phyloP scores from a whole-genome alignment of 129 eudicot species.

The Helianthus annuus region DNA sequence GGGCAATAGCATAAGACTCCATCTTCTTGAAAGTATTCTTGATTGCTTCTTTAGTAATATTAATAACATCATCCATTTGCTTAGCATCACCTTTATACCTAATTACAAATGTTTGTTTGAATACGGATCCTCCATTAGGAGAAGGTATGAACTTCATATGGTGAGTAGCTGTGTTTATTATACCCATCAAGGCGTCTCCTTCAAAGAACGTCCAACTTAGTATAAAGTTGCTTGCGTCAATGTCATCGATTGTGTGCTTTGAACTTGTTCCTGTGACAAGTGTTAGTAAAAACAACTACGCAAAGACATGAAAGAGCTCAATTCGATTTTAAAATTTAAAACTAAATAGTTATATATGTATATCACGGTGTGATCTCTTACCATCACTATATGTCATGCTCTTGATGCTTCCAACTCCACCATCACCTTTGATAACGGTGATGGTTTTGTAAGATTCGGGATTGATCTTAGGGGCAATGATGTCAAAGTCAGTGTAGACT shows the following conservation, averaged over 20 bases:
- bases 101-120: neutral
- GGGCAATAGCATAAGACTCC: constrained; percentile 8
- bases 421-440: constrained; percentile 42
- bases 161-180: constrained; percentile 8
- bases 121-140: constrained; percentile 17
- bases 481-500: no score
- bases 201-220: constrained; percentile 24
- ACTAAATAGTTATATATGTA: no score
- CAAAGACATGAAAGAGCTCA: no score
- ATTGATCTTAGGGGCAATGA: no score
- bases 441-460: constrained; percentile 23
- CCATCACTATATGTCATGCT: constrained; percentile 43
- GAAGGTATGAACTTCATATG: constrained; percentile 7
- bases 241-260: constrained; percentile 16
- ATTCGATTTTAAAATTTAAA: no score
- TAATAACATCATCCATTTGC: neutral
- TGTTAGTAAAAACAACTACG: no score
- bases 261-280: no score
- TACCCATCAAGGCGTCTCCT: constrained; percentile 15
- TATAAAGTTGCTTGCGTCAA: constrained; percentile 15
- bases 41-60: neutral
- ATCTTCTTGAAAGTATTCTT: neutral
- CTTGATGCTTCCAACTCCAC: constrained; percentile 48
- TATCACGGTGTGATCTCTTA: neutral
- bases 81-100: constrained; percentile 9